These are phyloP conservation scores for Populus hybrid DNA, from an alignment of 441 rosid genomes.

Conservation along the genomic window DNA sequence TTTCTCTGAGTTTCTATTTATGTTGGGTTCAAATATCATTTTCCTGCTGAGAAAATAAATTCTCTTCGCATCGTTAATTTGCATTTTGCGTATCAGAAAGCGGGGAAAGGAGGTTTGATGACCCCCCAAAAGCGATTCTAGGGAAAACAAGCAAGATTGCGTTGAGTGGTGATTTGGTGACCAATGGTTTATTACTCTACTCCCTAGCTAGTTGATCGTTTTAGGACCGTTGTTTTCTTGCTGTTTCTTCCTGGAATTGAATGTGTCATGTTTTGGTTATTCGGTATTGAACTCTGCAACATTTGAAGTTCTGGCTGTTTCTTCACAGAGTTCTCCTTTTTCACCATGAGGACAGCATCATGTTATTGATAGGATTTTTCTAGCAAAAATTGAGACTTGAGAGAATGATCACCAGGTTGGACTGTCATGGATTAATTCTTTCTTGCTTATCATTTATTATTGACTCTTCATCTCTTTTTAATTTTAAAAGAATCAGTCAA, in stretches of 20 bases:
- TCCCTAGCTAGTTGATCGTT: neutral
- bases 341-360: neutral
- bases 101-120: neutral
- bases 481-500: neutral
- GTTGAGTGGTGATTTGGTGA: neutral
- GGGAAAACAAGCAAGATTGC: neutral
- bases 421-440: neutral
- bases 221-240: neutral
- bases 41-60: neutral
- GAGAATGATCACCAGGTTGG: neutral
- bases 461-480: neutral
- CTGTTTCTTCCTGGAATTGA: neutral
- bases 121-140: neutral
- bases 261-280: neutral
- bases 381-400: neutral
- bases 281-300: neutral
- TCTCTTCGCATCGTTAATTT: too few species aligned
- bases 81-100: neutral
- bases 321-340: neutral
- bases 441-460: neutral
- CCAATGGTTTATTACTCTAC: neutral
- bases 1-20: neutral
- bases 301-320: neutral
- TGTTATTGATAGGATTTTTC: neutral
- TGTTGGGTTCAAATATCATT: neutral